These are phyloP conservation scores for Lachnellula willkommii DNA, from an alignment of 2,329 filamentous ascomycete genomes.

Conservation along the genomic window DNA sequence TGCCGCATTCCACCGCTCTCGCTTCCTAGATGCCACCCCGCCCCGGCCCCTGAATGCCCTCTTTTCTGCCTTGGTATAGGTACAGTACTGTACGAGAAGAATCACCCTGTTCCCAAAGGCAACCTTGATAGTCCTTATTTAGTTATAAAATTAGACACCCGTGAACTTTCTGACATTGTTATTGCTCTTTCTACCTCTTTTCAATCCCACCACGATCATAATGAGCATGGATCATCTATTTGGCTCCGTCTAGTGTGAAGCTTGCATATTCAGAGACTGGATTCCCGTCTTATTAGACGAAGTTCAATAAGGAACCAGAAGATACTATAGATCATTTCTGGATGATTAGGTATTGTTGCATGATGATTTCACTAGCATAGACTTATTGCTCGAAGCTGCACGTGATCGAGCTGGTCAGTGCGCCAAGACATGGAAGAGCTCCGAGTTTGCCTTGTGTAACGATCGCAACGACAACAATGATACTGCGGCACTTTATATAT, in stretches of 20 bases:
- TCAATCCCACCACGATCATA: neutral
- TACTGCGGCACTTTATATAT: too few species aligned
- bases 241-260: too few species aligned
- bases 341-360: too few species aligned
- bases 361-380: too few species aligned
- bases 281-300: too few species aligned
- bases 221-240: neutral
- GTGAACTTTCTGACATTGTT: neutral
- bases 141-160: neutral
- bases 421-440: too few species aligned
- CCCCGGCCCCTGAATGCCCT: too few species aligned
- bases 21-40: neutral
- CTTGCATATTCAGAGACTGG: too few species aligned
- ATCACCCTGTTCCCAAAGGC: neutral
- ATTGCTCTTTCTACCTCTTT: neutral
- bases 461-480: too few species aligned
- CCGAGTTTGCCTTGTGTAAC: too few species aligned
- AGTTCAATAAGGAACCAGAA: too few species aligned
- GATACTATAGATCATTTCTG: too few species aligned
- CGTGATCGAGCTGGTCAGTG: neutral
- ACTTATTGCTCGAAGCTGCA: neutral
- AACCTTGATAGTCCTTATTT: neutral
- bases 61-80: neutral
- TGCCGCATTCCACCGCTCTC: neutral
- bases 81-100: neutral